Conservation (phyloP, 208 protist genomes). For the Leishmania gerbilli region DNA sequence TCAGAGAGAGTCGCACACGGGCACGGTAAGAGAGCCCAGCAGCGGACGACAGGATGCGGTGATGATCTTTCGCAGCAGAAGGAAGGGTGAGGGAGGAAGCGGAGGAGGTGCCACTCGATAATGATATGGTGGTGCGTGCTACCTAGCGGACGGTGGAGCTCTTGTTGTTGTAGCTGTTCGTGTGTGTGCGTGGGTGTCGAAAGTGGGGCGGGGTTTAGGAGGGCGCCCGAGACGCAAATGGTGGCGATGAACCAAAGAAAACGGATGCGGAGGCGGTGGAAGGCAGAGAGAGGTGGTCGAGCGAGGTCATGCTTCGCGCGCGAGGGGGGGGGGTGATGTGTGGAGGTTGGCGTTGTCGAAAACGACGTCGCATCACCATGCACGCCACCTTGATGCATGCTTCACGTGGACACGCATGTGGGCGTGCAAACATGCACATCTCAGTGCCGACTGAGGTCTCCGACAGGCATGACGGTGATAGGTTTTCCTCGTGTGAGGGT, state of each 20-base stretch:
- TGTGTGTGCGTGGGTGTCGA: neutral
- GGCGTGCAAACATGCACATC: neutral
- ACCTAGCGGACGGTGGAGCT: neutral
- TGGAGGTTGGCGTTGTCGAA: neutral
- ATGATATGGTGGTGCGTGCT: too few relatives aligned
- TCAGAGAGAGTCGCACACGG: neutral
- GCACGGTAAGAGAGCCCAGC: slow-evolving; percentile 12
- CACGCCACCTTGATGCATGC: neutral
- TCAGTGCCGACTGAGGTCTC: neutral
- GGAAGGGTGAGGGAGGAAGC: neutral
- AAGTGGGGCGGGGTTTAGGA: neutral
- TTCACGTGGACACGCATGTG: too few relatives aligned
- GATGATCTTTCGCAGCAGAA: neutral
- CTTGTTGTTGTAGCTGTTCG: neutral
- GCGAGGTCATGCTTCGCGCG: neutral
- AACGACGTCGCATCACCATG: neutral
- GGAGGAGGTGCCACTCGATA: neutral
- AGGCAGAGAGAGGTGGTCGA: neutral
- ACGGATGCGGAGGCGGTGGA: neutral
- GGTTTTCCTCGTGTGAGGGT: neutral
- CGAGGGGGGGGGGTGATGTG: neutral
- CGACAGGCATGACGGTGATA: neutral
- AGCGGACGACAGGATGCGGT: neutral
- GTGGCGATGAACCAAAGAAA: neutral
- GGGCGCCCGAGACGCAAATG: neutral